phyloP scores from a whole-genome alignment of 805 yeast species.

The Lipomyces starkeyi region DNA sequence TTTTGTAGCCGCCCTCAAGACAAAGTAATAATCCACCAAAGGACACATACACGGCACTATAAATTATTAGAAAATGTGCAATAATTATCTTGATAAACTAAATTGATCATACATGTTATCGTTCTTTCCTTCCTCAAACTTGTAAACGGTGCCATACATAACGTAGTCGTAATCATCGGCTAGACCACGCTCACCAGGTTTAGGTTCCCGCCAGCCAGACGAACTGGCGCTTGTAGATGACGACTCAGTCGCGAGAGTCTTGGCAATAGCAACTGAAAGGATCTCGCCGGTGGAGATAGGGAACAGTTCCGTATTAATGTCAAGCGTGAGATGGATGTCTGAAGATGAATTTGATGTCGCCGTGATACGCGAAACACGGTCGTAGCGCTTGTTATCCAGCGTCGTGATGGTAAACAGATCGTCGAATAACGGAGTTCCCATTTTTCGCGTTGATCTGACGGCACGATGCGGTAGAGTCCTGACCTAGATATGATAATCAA shows the following conservation, averaged over 20 bases:
- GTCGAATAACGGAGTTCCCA: constrained; percentile 84
- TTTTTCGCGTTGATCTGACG: constrained; percentile 2
- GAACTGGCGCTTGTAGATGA: constrained; percentile 51
- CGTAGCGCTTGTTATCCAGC: constrained; percentile 87
- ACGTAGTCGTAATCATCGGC: constrained; percentile 98
- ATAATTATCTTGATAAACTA: background rate
- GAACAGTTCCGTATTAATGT: constrained; percentile 88
- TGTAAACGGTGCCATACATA: constrained; percentile 97
- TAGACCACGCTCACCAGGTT: constrained; percentile 77
- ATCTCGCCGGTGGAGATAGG: constrained; percentile 80
- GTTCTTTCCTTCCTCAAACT: constrained; percentile 84
- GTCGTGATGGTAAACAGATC: constrained; percentile 87
- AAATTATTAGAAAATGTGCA: background rate
- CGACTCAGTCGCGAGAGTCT: constrained; percentile 65
- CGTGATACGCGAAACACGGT: constrained; percentile 86
- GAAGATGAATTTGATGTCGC: constrained; percentile 83
- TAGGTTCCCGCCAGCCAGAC: constrained; percentile 83
- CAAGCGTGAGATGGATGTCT: constrained; percentile 83
- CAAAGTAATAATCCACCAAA: constrained; percentile 95
- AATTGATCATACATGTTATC: constrained; percentile 51
- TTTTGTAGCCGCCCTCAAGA: constrained; percentile 92
- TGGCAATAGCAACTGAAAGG: constrained; percentile 84
- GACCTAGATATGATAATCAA: background rate
- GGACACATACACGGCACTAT: constrained; percentile 87
- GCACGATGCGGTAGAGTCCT: background rate